A percentile compares a stretch with the other conserved stretches of the same genome.
phyloP scores from a whole-genome alignment of 495 filamentous ascomycete species.

The Lichenothelia convexa region DNA sequence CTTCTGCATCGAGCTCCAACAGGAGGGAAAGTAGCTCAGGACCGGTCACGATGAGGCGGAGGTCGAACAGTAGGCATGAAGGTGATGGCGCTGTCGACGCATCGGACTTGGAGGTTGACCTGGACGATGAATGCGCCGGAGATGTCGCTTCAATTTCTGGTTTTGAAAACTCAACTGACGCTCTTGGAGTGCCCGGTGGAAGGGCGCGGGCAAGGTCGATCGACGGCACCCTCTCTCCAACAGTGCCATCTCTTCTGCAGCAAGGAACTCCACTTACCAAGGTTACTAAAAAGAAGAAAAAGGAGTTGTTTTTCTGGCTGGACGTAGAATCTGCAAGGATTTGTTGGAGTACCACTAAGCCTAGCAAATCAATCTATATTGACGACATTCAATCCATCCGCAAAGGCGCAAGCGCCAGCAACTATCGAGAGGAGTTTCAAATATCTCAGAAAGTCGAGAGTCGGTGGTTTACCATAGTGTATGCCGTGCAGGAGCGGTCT shows the following conservation, averaged over 20 bases:
- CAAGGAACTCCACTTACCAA: constrained; percentile 62
- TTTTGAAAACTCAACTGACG: constrained; percentile 17
- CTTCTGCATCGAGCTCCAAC: constrained; percentile 51
- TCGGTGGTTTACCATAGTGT: constrained; percentile 78
- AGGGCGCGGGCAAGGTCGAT: constrained; percentile 9
- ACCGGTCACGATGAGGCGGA: constrained; percentile 66
- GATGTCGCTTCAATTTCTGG: constrained; percentile 27
- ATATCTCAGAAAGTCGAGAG: constrained; percentile 41
- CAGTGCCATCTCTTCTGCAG: constrained; percentile 50
- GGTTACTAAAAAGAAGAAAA: constrained; percentile 63
- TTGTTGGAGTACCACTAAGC: constrained; percentile 63
- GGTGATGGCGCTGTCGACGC: constrained; percentile 27
- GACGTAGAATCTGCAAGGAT: constrained; percentile 71
- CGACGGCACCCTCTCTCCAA: constrained; percentile 39
- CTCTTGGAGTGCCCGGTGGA: constrained; percentile 22
- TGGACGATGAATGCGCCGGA: constrained; percentile 43
- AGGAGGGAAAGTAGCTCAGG: constrained; percentile 74
- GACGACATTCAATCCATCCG: constrained; percentile 88
- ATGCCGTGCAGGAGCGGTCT: constrained; percentile 46
- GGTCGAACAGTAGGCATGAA: constrained; percentile 69
- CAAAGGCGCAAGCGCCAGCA: constrained; percentile 64
- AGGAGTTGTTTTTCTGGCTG: constrained; percentile 55
- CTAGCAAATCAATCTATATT: constrained; percentile 70
- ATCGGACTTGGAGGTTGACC: constrained; percentile 30
- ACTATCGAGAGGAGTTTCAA: constrained; percentile 72